These are phyloP conservation scores for Lactarius sanguifluus DNA, from an alignment of 768 basidiomycete genomes.

Conservation along the genomic window DNA sequence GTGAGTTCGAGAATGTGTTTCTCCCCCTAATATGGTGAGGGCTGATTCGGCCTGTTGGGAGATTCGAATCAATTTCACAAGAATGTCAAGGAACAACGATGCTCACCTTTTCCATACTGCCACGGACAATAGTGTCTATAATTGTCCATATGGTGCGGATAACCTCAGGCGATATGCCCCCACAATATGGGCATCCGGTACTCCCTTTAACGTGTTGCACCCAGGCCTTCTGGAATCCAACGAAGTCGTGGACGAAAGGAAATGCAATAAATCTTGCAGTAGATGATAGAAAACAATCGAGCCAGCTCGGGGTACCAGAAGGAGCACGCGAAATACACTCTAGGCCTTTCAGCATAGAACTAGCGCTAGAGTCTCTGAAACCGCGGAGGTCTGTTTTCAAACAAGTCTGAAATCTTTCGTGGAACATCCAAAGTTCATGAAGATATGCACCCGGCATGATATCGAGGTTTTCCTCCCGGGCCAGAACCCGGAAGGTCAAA, in stretches of 20 bases:
- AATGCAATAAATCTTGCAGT: neutral
- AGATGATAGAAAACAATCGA: neutral
- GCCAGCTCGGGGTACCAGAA: neutral
- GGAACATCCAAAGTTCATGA: constrained; percentile 11
- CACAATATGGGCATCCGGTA: neutral
- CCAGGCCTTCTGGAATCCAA: neutral
- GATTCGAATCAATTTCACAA: neutral
- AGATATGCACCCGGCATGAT: constrained; percentile 9
- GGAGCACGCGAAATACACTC: neutral
- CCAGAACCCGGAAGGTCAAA: neutral
- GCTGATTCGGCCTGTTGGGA: neutral
- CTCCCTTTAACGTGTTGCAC: neutral
- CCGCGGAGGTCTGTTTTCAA: no score
- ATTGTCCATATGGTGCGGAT: constrained; percentile 6
- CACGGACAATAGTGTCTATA: neutral
- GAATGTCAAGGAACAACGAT: neutral
- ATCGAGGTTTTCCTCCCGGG: neutral
- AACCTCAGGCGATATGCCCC: neutral
- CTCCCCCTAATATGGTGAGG: neutral
- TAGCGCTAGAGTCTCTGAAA: neutral
- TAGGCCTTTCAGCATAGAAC: neutral
- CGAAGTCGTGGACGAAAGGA: neutral
- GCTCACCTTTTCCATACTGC: neutral
- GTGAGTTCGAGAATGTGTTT: neutral
- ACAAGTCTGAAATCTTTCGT: constrained; percentile 18